Evolutionary conservation across 2,329 filamentous ascomycete genomes (phyloP).

Genomic region (Colletotrichum gigasporum): DNA sequence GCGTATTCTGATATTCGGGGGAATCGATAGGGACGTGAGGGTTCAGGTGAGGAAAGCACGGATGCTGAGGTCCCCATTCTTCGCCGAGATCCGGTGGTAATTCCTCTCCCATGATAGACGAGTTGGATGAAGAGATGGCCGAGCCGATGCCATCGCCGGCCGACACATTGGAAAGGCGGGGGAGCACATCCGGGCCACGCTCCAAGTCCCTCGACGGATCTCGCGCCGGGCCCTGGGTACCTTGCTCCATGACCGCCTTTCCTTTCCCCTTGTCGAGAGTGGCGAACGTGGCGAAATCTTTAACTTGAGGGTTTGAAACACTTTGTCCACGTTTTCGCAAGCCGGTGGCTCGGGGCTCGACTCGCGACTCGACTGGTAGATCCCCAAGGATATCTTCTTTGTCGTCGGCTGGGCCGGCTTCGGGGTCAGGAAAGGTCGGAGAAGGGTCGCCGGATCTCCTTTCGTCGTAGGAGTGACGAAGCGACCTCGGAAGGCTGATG

Average conservation of each 20-base stretch:
- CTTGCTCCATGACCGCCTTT: conserved; percentile 55
- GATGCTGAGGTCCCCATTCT: conserved; percentile 92
- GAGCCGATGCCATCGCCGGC: conserved; percentile 63
- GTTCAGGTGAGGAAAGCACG: conserved; percentile 93
- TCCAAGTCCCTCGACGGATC: conserved; percentile 63
- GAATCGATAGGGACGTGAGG: conserved; percentile 86
- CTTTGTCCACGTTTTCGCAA: conserved; percentile 42
- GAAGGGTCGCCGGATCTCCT: conserved; percentile 49
- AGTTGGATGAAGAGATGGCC: conserved; percentile 64
- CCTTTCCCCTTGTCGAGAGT: conserved; percentile 61
- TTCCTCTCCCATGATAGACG: conserved; percentile 71
- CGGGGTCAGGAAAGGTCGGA: conserved; percentile 34
- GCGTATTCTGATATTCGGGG: conserved; percentile 77
- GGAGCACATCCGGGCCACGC: conserved; percentile 56
- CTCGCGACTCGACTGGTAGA: conserved; percentile 23
- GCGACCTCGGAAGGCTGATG: conserved; percentile 62
- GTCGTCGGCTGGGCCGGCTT: conserved; percentile 27
- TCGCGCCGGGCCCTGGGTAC: conserved; percentile 44
- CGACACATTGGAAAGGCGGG: conserved; percentile 58
- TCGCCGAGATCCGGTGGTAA: conserved; percentile 75
- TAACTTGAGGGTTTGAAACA: conserved; percentile 35
- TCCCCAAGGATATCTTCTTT: conserved; percentile 19
- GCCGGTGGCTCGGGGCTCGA: conserved; percentile 33
- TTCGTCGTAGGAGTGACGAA: conserved; percentile 64
- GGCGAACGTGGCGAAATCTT: conserved; percentile 29